Evolutionary conservation across 1,139 yeast genomes (phyloP), one percentile per base, ranked within the genome.

Genomic region (Protomyces inouyei): DNA sequence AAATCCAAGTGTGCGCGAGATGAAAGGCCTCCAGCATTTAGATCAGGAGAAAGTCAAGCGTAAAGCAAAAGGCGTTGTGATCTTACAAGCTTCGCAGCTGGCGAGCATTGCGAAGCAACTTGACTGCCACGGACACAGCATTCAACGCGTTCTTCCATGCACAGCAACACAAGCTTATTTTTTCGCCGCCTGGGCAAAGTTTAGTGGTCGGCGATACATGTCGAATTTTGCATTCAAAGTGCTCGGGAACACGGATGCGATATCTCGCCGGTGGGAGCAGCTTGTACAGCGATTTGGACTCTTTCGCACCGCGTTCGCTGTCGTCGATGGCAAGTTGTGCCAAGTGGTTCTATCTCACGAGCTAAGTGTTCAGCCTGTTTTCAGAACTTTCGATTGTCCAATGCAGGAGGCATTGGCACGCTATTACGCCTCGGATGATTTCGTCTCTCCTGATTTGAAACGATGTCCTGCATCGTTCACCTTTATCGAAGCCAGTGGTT

Each of bases 141-240:
- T 65, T 18, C 64, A 67, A 45, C 18, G 52, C 6, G 57, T 70
- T n/a, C 40, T 63, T 8, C 71, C 71, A 1, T 66, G 67, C 5
- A 55, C 67, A 1, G 64, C 72, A 2, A 67, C 68, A 3, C 72
- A 70, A 59, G 57, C 64, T 9, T 70, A 69, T 55, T 69, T 69
- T 60, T 43, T 69, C 9, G 48, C 64, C 14, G 67, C 65, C 1
- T 70, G 72, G 71, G 57, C 59, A 35, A 46, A 54, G 28, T 55
- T 68, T 8, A 38, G 16, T 2, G 46, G 54, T 6, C 37, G 37
- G 10, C 52, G 63, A 16, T 69, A 66, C 37, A 64, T 61, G 45
- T 57, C 69, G 5, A 69, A 66, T 3, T 70, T 70, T 52, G 48
- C 61, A 16, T 69, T 66, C 52, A 32, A 48, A 3, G 6, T 56